Evolutionary conservation across 768 basidiomycete genomes (phyloP).

Genomic region (Kwoniella europaea): DNA sequence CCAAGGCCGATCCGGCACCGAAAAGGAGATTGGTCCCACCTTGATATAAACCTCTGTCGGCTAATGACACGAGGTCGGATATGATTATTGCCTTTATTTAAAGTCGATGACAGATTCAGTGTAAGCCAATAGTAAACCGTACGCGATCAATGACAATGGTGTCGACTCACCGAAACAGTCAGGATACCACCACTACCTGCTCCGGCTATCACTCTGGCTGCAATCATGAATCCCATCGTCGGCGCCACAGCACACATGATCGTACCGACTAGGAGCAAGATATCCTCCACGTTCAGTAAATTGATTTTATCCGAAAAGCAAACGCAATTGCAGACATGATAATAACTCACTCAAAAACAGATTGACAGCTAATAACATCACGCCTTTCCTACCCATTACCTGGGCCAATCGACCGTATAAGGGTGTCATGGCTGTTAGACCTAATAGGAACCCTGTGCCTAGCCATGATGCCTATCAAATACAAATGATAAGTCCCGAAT

Average conservation of each 20-base stretch:
- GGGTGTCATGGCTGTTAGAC: constrained; percentile 50
- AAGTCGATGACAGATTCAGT: neutral
- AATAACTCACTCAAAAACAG: constrained; percentile 33
- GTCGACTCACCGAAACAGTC: constrained; percentile 41
- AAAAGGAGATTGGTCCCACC: constrained; percentile 46
- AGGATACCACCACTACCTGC: constrained; percentile 44
- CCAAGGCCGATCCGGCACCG: constrained; percentile 38
- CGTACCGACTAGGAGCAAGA: constrained; percentile 31
- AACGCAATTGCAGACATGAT: neutral
- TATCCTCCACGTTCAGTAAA: no score
- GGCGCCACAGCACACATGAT: constrained; percentile 40
- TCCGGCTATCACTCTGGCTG: constrained; percentile 40
- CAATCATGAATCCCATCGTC: constrained; percentile 35
- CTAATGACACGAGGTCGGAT: constrained; percentile 46
- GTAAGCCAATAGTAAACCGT: no score
- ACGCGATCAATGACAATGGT: no score
- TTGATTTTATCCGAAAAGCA: no score
- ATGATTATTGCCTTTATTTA: constrained; percentile 46
- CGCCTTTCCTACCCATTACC: constrained; percentile 40
- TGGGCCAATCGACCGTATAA: constrained; percentile 41
- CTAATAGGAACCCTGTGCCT: constrained; percentile 44
- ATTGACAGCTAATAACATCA: constrained; percentile 35
- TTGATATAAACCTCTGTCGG: constrained; percentile 54
- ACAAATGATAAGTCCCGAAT: neutral
- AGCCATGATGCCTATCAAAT: constrained; percentile 41